A percentile compares a stretch with the other conserved stretches of the same genome.
Evolutionary conservation across 495 filamentous ascomycete species (phyloP).

Genomic region (Xylaria curta): DNA sequence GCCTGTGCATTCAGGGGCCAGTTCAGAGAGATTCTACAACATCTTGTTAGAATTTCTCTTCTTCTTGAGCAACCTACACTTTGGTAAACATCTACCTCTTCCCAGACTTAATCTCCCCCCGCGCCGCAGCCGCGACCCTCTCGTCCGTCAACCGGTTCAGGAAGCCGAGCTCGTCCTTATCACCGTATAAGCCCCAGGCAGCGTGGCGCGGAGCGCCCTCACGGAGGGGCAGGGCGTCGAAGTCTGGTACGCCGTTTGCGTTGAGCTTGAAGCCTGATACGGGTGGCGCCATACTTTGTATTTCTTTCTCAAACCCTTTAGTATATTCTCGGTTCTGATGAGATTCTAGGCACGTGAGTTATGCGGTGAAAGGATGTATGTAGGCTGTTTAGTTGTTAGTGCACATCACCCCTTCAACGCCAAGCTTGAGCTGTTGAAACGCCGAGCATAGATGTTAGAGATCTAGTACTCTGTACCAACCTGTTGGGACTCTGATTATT

Average conservation of each 20-base stretch:
- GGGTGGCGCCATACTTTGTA: slow-evolving; percentile 36
- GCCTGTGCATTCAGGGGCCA: slow-evolving; percentile 52
- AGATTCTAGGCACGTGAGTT: background rate
- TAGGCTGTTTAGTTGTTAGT: background rate
- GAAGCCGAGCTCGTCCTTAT: slow-evolving; percentile 53
- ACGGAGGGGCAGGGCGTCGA: slow-evolving; percentile 53
- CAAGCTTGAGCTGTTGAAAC: background rate
- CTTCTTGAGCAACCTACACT: background rate
- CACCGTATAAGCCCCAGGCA: slow-evolving; percentile 59
- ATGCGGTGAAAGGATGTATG: background rate
- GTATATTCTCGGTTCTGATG: background rate
- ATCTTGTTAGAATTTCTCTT: background rate
- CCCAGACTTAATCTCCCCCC: slow-evolving; percentile 59
- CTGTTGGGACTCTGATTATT: too few species aligned
- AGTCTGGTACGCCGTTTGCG: slow-evolving; percentile 49
- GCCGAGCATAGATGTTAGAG: background rate
- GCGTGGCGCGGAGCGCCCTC: slow-evolving; percentile 48
- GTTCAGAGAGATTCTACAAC: slow-evolving; percentile 51
- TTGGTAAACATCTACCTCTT: slow-evolving; percentile 33
- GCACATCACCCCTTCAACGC: background rate
- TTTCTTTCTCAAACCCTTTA: background rate
- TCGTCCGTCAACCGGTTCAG: slow-evolving; percentile 55
- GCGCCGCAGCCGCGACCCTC: slow-evolving; percentile 50
- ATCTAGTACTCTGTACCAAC: background rate
- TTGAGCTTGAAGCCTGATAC: slow-evolving; percentile 45